Evolutionary conservation across 225 moss, liverwort and hornwort species (phyloP), one percentile per base, ranked within the genome.

Genomic region (Sphagnum contortum): DNA sequence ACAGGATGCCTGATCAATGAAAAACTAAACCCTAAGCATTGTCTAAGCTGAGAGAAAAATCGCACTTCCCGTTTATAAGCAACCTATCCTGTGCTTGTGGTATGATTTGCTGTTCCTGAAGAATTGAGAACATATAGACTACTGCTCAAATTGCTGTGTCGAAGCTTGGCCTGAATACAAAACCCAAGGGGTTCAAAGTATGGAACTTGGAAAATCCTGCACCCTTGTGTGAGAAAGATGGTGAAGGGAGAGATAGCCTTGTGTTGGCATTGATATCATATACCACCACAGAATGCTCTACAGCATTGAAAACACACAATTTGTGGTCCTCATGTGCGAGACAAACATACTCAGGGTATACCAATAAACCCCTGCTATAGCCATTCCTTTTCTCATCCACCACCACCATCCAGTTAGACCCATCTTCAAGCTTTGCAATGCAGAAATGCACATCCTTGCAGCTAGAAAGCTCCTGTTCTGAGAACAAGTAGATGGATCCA

Each of bases 171-270:
- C 50, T 65, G 1, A 74, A 69, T 49, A 56, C 60, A 56, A 69
- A 74, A n/a, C 5, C 50, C 50, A 69, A 3, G 9, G 74, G 74
- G 48, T 74, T 69, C 8, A 74, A 65, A 8, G 65, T 45, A 29
- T 55, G 61, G 47, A 74, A 50, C 1, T 46, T 55, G 61, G 47
- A 74, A 50, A 2, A 47, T 57, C 29, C 65, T 66, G 45, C 69
- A 59, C 6, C 45, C 47, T 14, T 45, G n/a, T 56, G 45, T 65
- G 8, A 29, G n/a, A 10, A n/a, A 52, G 60, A 60, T 4, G 64
- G 64, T 8, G 12, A 11, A 65, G 44, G 44, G 9, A 58, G 10
- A 0, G 12, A 12, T 12, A 10, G 59, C 47, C 54, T 50, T 46
- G 13, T 13, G 4, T 49, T 45, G 5, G 54, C 13, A 12, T 61